Evolutionary conservation across 148 eudicot genomes (phyloP).

Genomic region (Cornus controversa): DNA sequence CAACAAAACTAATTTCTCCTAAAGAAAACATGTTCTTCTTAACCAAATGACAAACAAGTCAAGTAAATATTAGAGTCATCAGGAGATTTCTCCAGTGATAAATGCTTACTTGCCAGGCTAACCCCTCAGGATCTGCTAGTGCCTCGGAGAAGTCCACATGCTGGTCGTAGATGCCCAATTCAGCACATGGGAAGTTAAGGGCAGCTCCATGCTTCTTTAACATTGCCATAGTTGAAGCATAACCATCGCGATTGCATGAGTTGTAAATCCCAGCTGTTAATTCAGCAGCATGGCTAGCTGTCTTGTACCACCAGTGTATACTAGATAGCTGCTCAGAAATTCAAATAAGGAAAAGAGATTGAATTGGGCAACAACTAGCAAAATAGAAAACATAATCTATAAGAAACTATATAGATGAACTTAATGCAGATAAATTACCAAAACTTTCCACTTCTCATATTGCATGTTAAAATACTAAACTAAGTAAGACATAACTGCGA

Average conservation of each 20-base stretch:
- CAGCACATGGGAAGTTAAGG: constrained; percentile 61
- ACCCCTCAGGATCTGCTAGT: constrained; percentile 74
- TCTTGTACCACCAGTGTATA: constrained; percentile 95
- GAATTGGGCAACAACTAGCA: background rate
- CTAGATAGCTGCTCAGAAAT: constrained; percentile 68
- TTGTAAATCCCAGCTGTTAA: constrained; percentile 92
- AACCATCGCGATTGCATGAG: constrained; percentile 87
- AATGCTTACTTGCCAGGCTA: constrained; percentile 87
- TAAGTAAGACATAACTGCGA: background rate
- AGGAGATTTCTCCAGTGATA: background rate
- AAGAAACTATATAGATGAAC: background rate
- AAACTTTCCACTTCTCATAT: background rate
- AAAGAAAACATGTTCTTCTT: background rate
- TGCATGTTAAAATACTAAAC: background rate
- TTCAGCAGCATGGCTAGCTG: constrained; percentile 97
- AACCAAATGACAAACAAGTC: background rate
- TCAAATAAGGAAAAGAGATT: constrained; percentile 15
- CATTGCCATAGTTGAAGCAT: constrained; percentile 70
- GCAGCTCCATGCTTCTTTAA: constrained; percentile 74
- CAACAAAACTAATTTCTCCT: too few species aligned
- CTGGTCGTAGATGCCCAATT: constrained; percentile 49
- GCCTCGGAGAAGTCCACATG: constrained; percentile 57
- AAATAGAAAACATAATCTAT: background rate
- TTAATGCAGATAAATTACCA: background rate
- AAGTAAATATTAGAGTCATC: background rate